phyloP scores from a whole-genome alignment of 2,329 filamentous ascomycete species.

The Penicillium sp. region DNA sequence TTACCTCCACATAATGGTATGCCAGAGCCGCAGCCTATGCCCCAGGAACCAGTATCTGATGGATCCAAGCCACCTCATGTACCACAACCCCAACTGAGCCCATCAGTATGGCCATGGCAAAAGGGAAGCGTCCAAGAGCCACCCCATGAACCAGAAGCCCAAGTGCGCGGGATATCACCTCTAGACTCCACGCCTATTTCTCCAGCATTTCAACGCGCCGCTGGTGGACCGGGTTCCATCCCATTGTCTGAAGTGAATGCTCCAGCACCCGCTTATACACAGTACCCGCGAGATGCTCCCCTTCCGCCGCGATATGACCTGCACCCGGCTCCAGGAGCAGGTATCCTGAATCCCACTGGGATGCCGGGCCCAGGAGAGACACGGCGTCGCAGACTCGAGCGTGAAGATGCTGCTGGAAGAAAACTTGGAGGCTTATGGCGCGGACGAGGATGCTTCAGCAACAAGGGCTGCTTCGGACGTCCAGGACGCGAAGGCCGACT shows the following conservation, averaged over 20 bases:
- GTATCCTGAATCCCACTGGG: slow-evolving; percentile 21
- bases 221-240: slow-evolving; percentile 60
- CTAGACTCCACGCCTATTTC: slow-evolving; percentile 54
- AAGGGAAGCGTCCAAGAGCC: background rate
- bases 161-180: background rate
- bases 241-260: slow-evolving; percentile 56
- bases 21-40: background rate
- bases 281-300: slow-evolving; percentile 26
- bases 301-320: slow-evolving; percentile 27
- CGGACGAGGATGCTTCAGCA: slow-evolving; percentile 59
- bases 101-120: background rate
- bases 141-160: background rate
- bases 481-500: slow-evolving; percentile 60
- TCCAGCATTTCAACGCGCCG: slow-evolving; percentile 58
- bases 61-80: background rate
- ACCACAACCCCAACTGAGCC: background rate
- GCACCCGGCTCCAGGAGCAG: slow-evolving; percentile 22
- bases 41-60: background rate
- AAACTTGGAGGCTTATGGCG: slow-evolving; percentile 61
- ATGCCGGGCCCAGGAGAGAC: slow-evolving; percentile 44
- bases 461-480: slow-evolving; percentile 62
- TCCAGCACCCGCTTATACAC: slow-evolving; percentile 33
- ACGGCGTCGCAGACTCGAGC: slow-evolving; percentile 57
- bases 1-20: slow-evolving; percentile 50
- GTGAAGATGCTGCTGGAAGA: slow-evolving; percentile 59